These are phyloP conservation scores for Fusarium nodosum DNA, from an alignment of 2,329 filamentous ascomycete genomes.

Conservation along the genomic window DNA sequence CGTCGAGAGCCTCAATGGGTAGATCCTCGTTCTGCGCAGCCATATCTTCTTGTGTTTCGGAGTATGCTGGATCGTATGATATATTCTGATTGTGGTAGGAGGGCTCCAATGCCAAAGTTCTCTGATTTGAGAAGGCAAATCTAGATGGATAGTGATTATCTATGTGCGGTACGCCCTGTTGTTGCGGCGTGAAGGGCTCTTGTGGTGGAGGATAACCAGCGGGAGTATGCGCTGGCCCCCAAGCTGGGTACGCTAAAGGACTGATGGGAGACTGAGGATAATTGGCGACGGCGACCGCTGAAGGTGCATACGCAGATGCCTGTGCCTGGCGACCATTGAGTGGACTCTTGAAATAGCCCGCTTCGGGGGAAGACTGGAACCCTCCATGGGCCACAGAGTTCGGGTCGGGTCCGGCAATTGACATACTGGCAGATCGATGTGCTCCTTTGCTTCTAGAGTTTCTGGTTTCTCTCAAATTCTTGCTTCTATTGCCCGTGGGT, in stretches of 20 bases:
- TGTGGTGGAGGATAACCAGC: slow-evolving; percentile 34
- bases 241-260: slow-evolving; percentile 18
- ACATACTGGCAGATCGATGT: slow-evolving; percentile 29
- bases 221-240: slow-evolving; percentile 29
- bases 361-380: slow-evolving; percentile 34
- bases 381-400: slow-evolving; percentile 21
- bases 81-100: slow-evolving; percentile 8
- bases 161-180: slow-evolving; percentile 1
- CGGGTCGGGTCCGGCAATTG: slow-evolving; percentile 33
- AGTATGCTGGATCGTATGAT: slow-evolving; percentile 16
- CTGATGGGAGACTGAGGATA: slow-evolving; percentile 32
- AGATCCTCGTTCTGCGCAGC: slow-evolving; percentile 52
- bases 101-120: neutral
- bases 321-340: slow-evolving; percentile 16
- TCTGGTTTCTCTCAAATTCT: slow-evolving; percentile 19
- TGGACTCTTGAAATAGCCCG: slow-evolving; percentile 31
- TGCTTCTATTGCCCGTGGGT: slow-evolving; percentile 18
- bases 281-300: slow-evolving; percentile 14
- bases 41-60: slow-evolving; percentile 29
- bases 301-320: slow-evolving; percentile 15
- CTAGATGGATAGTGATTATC: slow-evolving; percentile 27
- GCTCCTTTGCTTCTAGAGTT: slow-evolving; percentile 28
- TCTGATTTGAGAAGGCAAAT: slow-evolving; percentile 20
- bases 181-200: slow-evolving; percentile 25
- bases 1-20: slow-evolving; percentile 60